phyloP scores from a whole-genome alignment of 2,329 filamentous ascomycete species.

The Cladosporium phlei region DNA sequence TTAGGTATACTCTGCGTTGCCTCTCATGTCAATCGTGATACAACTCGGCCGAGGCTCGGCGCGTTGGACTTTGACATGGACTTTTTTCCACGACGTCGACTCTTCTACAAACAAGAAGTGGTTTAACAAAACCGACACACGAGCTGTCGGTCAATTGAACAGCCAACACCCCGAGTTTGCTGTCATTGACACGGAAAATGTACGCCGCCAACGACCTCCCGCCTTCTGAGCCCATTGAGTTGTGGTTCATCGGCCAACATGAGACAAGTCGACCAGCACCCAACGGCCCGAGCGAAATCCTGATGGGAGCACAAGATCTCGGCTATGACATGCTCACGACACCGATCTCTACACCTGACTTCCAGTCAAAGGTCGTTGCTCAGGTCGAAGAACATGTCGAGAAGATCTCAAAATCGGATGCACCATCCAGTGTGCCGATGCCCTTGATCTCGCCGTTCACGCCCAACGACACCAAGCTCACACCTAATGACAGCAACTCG shows the following conservation, averaged over 20 bases:
- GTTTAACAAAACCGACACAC: no score
- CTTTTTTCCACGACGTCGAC: no score
- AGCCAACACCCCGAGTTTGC: no score
- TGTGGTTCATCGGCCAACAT: constrained; percentile 71
- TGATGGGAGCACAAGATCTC: constrained; percentile 56
- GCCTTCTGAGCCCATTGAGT: constrained; percentile 16
- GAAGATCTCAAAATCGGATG: constrained; percentile 38
- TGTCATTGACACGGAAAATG: no score
- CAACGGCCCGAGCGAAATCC: constrained; percentile 55
- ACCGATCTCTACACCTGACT: constrained; percentile 70
- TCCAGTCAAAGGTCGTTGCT: constrained; percentile 62
- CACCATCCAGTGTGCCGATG: constrained; percentile 36
- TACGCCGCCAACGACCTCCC: background rate
- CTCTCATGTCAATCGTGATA: no score
- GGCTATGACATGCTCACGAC: constrained; percentile 75
- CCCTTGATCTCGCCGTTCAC: constrained; percentile 60
- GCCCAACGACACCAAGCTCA: constrained; percentile 71
- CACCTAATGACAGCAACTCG: constrained; percentile 62
- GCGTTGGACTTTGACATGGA: no score
- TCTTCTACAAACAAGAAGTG: no score
- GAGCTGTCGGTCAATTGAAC: no score
- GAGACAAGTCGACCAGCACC: constrained; percentile 59
- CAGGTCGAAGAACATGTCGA: constrained; percentile 55
- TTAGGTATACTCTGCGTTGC: no score
- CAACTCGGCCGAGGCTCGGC: no score